Evolutionary conservation across 2,329 filamentous ascomycete genomes (phyloP), one percentile per base, ranked within the genome.

Genomic region (Chaetomium strumarium): DNA sequence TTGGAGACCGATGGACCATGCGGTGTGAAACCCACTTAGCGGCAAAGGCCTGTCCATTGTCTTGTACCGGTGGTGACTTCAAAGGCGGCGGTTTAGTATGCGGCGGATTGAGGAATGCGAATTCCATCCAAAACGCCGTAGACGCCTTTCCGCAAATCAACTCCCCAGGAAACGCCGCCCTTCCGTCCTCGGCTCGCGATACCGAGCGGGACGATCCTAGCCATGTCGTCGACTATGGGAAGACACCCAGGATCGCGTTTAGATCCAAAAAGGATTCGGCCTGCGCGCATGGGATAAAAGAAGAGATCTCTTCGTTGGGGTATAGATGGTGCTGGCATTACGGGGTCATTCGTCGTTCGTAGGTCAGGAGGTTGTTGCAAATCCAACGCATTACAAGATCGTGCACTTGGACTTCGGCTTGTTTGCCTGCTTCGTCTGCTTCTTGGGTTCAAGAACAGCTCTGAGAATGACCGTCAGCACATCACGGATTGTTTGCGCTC

Each of bases 401-500:
- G 77, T 78, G 75, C 85, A 88, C 74, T 85, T 86, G 60, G 73
- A 80, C 75, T 85, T 85, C 13, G 34, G 34, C 34, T 37, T 37
- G 10, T 37, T n/a, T n/a, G n/a, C 10, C 34, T 37, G 34, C 64
- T 75, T 55, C 40, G 39, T 5, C 40, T 34, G 49, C 50, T 41
- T 17, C 82, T 81, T 62, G 53, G 86, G 85, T 71, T 84, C 87
- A 56, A 90, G 74, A 45, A 89, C 85, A 57, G 85, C 85, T 64
- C 85, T 89, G 63, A 8, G 12, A 6, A 6, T 13, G 5, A 10
- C 6, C 3, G n/a, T 12, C 5, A n/a, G 24, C 24, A 24, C 24
- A 24, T 24, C 4, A 24, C 24, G 24, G 24, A 24, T 24, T 7
- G 34, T 37, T n/a, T n/a, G 34, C 34, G 3, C 2, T 13, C 34